Conservation (phyloP, 73 alveolate species). For the Paramecium sexaurelia region DNA sequence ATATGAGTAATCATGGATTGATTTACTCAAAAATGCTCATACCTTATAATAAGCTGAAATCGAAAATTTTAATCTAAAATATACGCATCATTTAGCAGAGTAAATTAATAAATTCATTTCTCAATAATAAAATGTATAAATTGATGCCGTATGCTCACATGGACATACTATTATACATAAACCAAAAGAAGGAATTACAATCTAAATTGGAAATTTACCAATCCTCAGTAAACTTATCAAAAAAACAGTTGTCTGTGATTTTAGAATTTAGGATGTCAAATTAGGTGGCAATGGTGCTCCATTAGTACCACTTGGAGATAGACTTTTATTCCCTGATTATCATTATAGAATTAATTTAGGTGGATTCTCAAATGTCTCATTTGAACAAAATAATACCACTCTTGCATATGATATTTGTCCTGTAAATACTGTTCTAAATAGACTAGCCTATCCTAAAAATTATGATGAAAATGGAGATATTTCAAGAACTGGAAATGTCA, state of each 20-base stretch:
- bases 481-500: not conserved
- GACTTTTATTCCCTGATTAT: slow-evolving; percentile 21
- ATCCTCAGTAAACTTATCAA: not conserved
- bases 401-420: slow-evolving; percentile 63
- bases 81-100: slow-evolving; percentile 7
- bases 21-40: not conserved
- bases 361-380: slow-evolving; percentile 58
- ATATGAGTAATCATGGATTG: slow-evolving; percentile 1
- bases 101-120: not conserved
- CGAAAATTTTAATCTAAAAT: slow-evolving; percentile 30
- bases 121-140: not conserved
- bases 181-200: slow-evolving; percentile 38
- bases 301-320: slow-evolving; percentile 55
- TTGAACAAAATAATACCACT: not conserved
- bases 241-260: slow-evolving; percentile 13
- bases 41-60: not conserved
- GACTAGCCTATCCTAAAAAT: not conserved
- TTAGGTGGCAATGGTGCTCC: slow-evolving; percentile 66
- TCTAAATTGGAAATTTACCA: slow-evolving; percentile 49
- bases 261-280: slow-evolving; percentile 57
- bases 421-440: slow-evolving; percentile 47
- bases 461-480: slow-evolving; percentile 42
- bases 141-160: slow-evolving; percentile 21
- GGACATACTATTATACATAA: slow-evolving; percentile 54
- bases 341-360: slow-evolving; percentile 61